Percentiles rank a stretch among this genome's conserved stretches.
Conservation (phyloP, 805 yeast genomes). For the Ogataea chonburiensis region DNA sequence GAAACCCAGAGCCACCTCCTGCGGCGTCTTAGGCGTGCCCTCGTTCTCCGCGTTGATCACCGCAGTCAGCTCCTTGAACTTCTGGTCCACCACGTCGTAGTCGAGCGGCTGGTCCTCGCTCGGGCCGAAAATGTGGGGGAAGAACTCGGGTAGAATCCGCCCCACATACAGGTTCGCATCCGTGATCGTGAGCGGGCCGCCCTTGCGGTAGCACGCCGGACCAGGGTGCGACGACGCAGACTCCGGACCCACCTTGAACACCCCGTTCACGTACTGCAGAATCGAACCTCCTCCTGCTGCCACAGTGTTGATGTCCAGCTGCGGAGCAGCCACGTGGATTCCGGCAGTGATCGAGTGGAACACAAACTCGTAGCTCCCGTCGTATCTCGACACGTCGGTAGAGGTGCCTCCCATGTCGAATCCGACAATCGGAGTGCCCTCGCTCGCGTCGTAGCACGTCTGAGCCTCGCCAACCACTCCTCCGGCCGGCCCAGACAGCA, state of each 20-base stretch:
- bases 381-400: constrained; percentile 51
- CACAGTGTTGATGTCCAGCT: constrained; percentile 40
- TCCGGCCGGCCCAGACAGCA: constrained; percentile 60
- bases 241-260: constrained; percentile 47
- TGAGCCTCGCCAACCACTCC: constrained; percentile 57
- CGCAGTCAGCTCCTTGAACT: constrained; percentile 39
- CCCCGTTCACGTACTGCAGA: constrained; percentile 34
- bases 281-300: constrained; percentile 57
- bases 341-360: constrained; percentile 59
- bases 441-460: constrained; percentile 37
- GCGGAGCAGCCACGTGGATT: constrained; percentile 41
- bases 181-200: constrained; percentile 47
- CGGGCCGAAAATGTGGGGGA: constrained; percentile 48
- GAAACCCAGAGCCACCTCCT: constrained; percentile 47
- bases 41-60: constrained; percentile 36
- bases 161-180: constrained; percentile 47
- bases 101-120: constrained; percentile 42
- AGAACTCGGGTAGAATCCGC: constrained; percentile 40
- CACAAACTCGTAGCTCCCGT: constrained; percentile 64
- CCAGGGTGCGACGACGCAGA: constrained; percentile 49
- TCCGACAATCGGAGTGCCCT: constrained; percentile 36
- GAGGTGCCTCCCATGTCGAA: constrained; percentile 42
- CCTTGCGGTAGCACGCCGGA: constrained; percentile 48
- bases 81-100: constrained; percentile 32
- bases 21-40: constrained; percentile 34